Percentiles rank a stretch among this genome's conserved stretches.
phyloP scores from a whole-genome alignment of 139 green algal species.

The Chlamydomonas asymmetrica region DNA sequence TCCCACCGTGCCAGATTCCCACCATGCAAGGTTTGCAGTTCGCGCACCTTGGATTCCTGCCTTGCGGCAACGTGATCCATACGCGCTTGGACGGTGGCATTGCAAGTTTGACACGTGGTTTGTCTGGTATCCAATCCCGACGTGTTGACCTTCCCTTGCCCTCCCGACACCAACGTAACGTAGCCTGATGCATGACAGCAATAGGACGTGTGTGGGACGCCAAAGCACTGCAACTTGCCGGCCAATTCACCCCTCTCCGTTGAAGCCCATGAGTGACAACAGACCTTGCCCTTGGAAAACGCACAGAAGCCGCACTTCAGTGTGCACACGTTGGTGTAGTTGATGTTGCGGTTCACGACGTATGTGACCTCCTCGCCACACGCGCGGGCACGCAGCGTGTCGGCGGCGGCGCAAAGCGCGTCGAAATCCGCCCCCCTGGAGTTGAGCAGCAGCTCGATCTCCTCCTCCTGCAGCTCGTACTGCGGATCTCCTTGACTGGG shows the following conservation, averaged over 20 bases:
- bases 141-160: no score
- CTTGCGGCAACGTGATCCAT: slow-evolving; percentile 55
- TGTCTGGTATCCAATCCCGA: no score
- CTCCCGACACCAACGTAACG: no score
- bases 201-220: no score
- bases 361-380: slow-evolving; percentile 74
- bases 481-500: no score
- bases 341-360: slow-evolving; percentile 89
- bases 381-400: slow-evolving; percentile 56
- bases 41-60: background rate
- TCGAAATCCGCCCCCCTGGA: slow-evolving; percentile 66
- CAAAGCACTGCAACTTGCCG: no score
- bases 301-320: slow-evolving; percentile 72
- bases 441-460: slow-evolving; percentile 64
- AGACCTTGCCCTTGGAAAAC: slow-evolving; percentile 67
- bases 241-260: no score
- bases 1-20: background rate
- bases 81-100: no score
- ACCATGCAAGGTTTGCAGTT: background rate
- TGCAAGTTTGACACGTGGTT: no score
- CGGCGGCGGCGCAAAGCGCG: slow-evolving; percentile 60
- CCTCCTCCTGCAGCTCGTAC: slow-evolving; percentile 38
- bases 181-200: no score
- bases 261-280: no score
- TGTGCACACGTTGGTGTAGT: slow-evolving; percentile 90